Conservation (phyloP, 148 eudicot genomes). For the Rhododendron ferrugineum region DNA sequence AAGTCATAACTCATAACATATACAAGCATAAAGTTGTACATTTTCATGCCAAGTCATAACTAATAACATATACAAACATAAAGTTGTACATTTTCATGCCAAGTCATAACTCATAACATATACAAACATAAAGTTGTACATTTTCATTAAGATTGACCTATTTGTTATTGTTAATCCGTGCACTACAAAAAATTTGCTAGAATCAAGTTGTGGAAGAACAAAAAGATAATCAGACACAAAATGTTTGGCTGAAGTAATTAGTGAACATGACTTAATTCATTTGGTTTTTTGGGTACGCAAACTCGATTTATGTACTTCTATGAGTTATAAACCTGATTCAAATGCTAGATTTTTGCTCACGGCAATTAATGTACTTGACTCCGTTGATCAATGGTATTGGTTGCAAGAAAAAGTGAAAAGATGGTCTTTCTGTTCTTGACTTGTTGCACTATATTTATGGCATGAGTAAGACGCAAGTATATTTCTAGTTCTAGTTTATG, state of each 20-base stretch:
- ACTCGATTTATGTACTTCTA: background rate
- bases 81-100: too few species aligned
- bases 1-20: background rate
- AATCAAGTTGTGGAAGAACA: background rate
- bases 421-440: background rate
- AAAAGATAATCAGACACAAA: background rate
- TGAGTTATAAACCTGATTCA: background rate
- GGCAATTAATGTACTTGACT: background rate
- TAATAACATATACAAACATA: background rate
- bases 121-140: background rate
- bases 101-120: background rate
- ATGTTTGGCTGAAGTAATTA: background rate
- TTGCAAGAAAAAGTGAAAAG: background rate
- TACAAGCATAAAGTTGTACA: too few species aligned
- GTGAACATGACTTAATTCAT: background rate
- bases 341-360: background rate
- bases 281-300: background rate
- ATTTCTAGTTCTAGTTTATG: background rate
- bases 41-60: background rate
- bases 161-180: background rate
- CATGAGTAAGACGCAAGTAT: background rate
- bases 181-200: background rate
- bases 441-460: background rate
- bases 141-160: background rate
- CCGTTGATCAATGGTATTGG: background rate